Conservation (phyloP, 2,329 filamentous ascomycete species). For the Fusarium sp. region DNA sequence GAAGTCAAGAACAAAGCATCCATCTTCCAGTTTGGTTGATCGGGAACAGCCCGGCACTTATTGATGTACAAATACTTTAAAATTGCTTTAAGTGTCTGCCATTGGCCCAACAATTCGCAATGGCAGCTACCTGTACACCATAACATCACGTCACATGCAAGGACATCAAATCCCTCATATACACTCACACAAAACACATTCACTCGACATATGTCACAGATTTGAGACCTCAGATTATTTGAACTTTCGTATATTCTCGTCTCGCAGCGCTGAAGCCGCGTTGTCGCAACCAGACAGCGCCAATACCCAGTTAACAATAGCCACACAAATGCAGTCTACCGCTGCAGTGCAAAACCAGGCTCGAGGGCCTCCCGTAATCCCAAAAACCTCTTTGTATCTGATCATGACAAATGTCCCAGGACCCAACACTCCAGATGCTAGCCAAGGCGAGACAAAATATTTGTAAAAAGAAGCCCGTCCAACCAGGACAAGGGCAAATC, state of each 20-base stretch:
- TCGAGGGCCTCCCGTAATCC: slow-evolving; percentile 48
- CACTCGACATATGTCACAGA: not conserved
- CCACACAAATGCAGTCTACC: slow-evolving; percentile 47
- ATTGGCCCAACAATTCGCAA: not conserved
- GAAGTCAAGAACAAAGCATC: not conserved
- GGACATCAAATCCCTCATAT: not conserved
- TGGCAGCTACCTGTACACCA: not conserved
- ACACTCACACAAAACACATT: not conserved
- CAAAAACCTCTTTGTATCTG: slow-evolving; percentile 48
- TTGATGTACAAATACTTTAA: not conserved
- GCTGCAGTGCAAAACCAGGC: slow-evolving; percentile 52
- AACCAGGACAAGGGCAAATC: slow-evolving; percentile 44
- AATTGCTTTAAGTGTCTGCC: not conserved
- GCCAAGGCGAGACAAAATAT: slow-evolving; percentile 43
- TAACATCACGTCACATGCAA: not conserved
- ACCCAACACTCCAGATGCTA: slow-evolving; percentile 49
- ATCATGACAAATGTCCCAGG: slow-evolving; percentile 49
- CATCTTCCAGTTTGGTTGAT: not conserved
- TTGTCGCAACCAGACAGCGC: slow-evolving; percentile 49
- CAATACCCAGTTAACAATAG: slow-evolving; percentile 50
- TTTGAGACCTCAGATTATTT: slow-evolving; percentile 16
- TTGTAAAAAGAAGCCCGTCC: slow-evolving; percentile 36
- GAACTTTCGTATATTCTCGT: slow-evolving; percentile 55
- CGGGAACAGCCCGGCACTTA: not conserved
- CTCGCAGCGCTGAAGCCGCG: slow-evolving; percentile 47